phyloP scores from a whole-genome alignment of 768 basidiomycete species.

The Trametes elegans region DNA sequence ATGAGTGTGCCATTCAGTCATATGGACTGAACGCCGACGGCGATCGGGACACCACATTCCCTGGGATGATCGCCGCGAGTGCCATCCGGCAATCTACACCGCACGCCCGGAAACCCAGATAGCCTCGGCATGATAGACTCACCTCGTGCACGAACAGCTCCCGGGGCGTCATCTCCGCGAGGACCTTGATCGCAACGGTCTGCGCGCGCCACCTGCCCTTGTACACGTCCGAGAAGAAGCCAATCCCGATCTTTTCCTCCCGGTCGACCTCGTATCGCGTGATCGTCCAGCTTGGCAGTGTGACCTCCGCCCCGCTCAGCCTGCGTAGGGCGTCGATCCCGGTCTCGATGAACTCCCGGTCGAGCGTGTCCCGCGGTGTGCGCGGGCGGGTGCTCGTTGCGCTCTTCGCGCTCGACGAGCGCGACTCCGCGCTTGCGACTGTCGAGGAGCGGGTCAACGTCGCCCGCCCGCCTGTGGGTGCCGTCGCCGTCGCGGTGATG shows the following conservation, averaged over 20 bases:
- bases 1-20: neutral
- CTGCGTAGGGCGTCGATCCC: slow-evolving; percentile 70
- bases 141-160: slow-evolving; percentile 48
- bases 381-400: too few species aligned
- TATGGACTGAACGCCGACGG: too few species aligned
- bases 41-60: too few species aligned
- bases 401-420: slow-evolving; percentile 1
- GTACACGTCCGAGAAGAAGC: slow-evolving; percentile 78
- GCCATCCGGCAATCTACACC: neutral
- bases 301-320: slow-evolving; percentile 41
- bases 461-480: neutral
- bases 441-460: slow-evolving; percentile 10
- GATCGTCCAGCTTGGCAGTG: slow-evolving; percentile 73
- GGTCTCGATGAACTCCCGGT: slow-evolving; percentile 68
- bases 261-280: slow-evolving; percentile 79
- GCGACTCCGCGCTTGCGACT: slow-evolving; percentile 1
- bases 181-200: slow-evolving; percentile 70
- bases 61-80: too few species aligned
- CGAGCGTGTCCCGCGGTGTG: slow-evolving; percentile 47
- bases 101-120: neutral
- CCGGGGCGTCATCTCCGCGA: slow-evolving; percentile 58
- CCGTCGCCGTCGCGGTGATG: neutral
- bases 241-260: slow-evolving; percentile 64
- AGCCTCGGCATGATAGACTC: neutral
- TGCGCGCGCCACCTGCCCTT: slow-evolving; percentile 68